Evolutionary conservation across 2,329 filamentous ascomycete genomes (phyloP), one percentile per base, ranked within the genome.

Genomic region (Fusarium concolor): DNA sequence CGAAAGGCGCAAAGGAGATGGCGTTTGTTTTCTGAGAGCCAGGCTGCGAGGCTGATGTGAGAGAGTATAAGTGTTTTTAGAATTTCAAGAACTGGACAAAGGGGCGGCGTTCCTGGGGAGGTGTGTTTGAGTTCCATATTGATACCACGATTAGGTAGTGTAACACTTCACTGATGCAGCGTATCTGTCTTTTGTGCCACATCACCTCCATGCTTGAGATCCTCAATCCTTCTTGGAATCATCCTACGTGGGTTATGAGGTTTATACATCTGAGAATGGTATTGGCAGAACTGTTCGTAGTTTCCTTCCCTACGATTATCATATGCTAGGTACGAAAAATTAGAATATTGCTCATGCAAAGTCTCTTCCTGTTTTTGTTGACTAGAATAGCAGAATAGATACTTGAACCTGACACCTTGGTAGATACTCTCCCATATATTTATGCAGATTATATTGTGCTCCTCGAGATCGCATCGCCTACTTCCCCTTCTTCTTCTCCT

Each of bases 401-500:
- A 29, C 10, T 43, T 17, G 24, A 17, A 15, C 8, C 3, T 15
- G 24, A 33, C 28, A 20, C n/a, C 9, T 10, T 10, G 28, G 28
- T 29, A 29, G 28, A 24, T n/a, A 29, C 10, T 43, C 26, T 22
- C 20, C 29, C 7, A 17, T n/a, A 7, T 10, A 31, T 44, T 28
- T 22, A 11, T n/a, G 35, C 18, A 51, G 20, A 26, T 14, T 29
- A 10, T 28, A 18, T 14, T 29, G 47, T 20, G 28, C 3, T 15
- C 20, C 37, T 28, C 28, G 20, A n/a, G 45, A 43, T 77, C 12
- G 17, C 22, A 28, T 77, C 73, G 17, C 22, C 44, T 49, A 70
- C 44, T 70, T 70, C 6, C 62, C 67, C 46, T 83, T 87, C 24
- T 72, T 73, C 59, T 73, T 81, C 26, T 65, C 62, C 42, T 65